A percentile compares a stretch with the other conserved stretches of the same genome.
phyloP scores from a whole-genome alignment of 108 stramenopile species.

The Discostella pseudostelligera region DNA sequence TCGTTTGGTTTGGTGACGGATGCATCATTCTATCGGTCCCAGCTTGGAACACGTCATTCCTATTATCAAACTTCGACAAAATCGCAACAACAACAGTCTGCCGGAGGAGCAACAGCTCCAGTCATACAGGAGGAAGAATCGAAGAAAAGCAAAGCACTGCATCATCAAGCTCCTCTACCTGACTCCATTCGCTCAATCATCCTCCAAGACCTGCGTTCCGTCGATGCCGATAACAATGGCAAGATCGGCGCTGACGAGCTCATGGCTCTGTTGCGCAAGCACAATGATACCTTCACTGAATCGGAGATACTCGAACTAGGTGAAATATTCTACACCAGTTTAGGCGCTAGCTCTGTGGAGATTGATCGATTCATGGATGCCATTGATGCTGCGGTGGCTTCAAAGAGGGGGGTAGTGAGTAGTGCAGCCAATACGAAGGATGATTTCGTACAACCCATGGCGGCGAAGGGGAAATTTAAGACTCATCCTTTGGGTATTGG shows the following conservation, averaged over 20 bases:
- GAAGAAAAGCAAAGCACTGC: no score
- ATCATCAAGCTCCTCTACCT: no score
- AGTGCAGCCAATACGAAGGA: background rate
- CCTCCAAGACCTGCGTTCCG: slow-evolving; percentile 22
- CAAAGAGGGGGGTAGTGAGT: background rate
- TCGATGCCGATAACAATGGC: slow-evolving; percentile 44
- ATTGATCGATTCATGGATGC: slow-evolving; percentile 70
- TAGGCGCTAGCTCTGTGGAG: slow-evolving; percentile 53
- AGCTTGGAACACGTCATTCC: no score
- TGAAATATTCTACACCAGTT: slow-evolving; percentile 70
- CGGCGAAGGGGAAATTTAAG: slow-evolving; percentile 20
- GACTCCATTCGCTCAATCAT: slow-evolving; percentile 17
- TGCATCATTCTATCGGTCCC: no score
- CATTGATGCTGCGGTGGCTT: slow-evolving; percentile 47
- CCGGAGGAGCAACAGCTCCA: no score
- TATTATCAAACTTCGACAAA: no score
- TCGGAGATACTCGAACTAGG: slow-evolving; percentile 67
- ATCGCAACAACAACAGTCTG: no score
- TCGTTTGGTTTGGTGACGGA: no score
- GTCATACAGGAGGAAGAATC: no score
- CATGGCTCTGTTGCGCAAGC: slow-evolving; percentile 54
- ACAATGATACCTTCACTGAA: slow-evolving; percentile 63
- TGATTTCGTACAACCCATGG: slow-evolving; percentile 3
- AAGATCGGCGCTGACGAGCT: slow-evolving; percentile 72
- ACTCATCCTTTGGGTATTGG: slow-evolving; percentile 49